Conservation (phyloP, 345 rosid genomes). For the Nephelium lappaceum region DNA sequence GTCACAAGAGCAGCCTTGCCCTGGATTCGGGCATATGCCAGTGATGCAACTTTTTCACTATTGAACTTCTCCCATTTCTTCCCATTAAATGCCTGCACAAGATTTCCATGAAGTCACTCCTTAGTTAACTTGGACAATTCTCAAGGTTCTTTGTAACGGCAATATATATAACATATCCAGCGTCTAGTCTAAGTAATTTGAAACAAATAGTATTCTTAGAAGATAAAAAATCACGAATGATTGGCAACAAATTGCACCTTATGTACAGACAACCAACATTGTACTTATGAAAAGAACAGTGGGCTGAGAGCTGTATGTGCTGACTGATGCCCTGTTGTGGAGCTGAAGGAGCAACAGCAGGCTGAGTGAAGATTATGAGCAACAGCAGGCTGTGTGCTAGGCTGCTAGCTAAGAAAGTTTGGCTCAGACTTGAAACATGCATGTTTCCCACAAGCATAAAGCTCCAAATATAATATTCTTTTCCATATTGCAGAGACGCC, state of each 20-base stretch:
- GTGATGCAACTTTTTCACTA: constrained; percentile 88
- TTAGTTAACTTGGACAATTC: background rate
- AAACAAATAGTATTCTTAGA: background rate
- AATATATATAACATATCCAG: background rate
- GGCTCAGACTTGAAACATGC: background rate
- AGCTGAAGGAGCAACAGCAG: background rate
- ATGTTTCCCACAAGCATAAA: background rate
- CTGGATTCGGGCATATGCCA: constrained; percentile 94
- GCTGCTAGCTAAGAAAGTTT: background rate
- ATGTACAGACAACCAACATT: constrained; percentile 2
- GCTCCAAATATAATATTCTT: background rate
- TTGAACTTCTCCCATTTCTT: constrained; percentile 97
- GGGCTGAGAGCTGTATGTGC: background rate
- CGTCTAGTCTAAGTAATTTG: background rate
- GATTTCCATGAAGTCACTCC: constrained; percentile 15
- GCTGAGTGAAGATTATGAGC: too few relatives aligned
- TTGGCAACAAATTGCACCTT: background rate
- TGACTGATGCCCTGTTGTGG: background rate
- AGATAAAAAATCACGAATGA: background rate
- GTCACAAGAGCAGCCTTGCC: constrained; percentile 89
- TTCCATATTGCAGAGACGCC: background rate
- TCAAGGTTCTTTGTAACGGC: background rate
- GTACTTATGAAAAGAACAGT: background rate
- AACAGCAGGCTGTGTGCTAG: too few relatives aligned
- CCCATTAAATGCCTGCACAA: constrained; percentile 79